Evolutionary conservation across 352 stramenopile species (phyloP), one percentile per base, ranked within the genome.

Genomic region (Paralagenidium karlingii): DNA sequence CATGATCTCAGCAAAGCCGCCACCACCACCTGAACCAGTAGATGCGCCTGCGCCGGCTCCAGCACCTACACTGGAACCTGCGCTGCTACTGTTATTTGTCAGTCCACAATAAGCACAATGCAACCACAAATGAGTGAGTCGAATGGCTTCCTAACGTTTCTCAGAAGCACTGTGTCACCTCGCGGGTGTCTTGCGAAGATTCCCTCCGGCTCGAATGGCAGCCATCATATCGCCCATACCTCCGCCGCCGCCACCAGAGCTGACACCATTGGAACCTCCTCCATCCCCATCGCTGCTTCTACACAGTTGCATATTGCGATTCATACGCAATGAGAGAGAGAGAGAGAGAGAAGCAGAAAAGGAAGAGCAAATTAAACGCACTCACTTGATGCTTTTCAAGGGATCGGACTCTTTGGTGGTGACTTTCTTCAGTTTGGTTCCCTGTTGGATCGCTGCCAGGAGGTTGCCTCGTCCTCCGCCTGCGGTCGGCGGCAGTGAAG

Each of bases 1-100:
- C 75, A 94, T 94, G 53, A 94, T 94, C 45, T 94, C 80, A 0
- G 80, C 73, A 55, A 94, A 91, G 15, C 78, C 78, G 15, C 73
- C 68, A 15, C 58, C 59, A 11, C 66, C 49, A 16, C 44, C 45
- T 3, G 30, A 36, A 7, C 22, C 22, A 7, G 30, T 7, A 8
- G 7, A 16, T 36, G 16, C 30, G 19, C 22, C 30, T 7, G 30
- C 19, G 7, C 30, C 16, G 16, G 33, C 34, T 3, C n/a, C 16
- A 16, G 30, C n/a, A 15, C 13, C 34, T n/a, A 25, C 18, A 7
- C 33, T 25, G 30, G 34, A 12, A 20, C 37, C 36, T 22, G 29
- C 28, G 9, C 40, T 59, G 25, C 30, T 53, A 29, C 26, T 64
- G 22, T 36, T 49, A 12, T 38, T 37, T 3, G 30, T 20, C 30